These are phyloP conservation scores for Diaporthe citriasiana DNA, from an alignment of 2,329 filamentous ascomycete species.

Conservation along the genomic window DNA sequence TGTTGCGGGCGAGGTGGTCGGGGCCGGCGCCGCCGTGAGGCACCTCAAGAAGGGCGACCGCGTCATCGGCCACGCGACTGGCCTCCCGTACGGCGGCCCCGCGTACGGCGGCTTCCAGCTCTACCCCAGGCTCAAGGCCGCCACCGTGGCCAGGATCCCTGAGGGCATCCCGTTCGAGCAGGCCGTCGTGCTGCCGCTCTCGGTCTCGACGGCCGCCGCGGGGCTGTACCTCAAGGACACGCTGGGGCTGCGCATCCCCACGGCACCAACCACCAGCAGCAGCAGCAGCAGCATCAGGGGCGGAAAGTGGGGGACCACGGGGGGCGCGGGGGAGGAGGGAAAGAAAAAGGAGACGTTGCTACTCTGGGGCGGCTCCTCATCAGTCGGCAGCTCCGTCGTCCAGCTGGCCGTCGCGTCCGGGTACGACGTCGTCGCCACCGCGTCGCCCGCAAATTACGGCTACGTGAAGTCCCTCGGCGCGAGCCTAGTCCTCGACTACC, in stretches of 20 bases:
- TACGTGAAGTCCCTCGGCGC: slow-evolving; percentile 39
- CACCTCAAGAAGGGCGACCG: slow-evolving; percentile 53
- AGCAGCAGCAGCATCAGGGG: no score
- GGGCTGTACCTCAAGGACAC: slow-evolving; percentile 46
- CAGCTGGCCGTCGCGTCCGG: slow-evolving; percentile 52
- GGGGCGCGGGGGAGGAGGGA: background rate
- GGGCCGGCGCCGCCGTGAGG: slow-evolving; percentile 47
- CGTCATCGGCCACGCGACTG: slow-evolving; percentile 48
- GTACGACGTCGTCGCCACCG: slow-evolving; percentile 40
- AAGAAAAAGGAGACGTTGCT: slow-evolving; percentile 49
- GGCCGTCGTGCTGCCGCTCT: slow-evolving; percentile 48
- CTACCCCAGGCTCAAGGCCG: slow-evolving; percentile 44
- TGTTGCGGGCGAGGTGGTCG: slow-evolving; percentile 51
- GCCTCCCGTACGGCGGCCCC: slow-evolving; percentile 43
- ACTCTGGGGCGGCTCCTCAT: slow-evolving; percentile 63
- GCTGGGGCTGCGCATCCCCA: slow-evolving; percentile 45
- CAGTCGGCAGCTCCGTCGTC: slow-evolving; percentile 59
- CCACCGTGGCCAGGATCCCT: slow-evolving; percentile 45
- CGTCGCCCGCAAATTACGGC: slow-evolving; percentile 34
- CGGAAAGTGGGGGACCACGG: background rate
- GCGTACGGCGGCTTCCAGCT: slow-evolving; percentile 48
- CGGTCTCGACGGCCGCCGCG: slow-evolving; percentile 47
- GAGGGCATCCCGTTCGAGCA: slow-evolving; percentile 45
- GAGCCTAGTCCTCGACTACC: slow-evolving; percentile 41
- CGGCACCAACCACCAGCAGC: slow-evolving; percentile 15